Percentiles rank a stretch among this genome's conserved stretches.
Evolutionary conservation across 352 stramenopile genomes (phyloP).

Genomic region (Blastocystis hominis): DNA sequence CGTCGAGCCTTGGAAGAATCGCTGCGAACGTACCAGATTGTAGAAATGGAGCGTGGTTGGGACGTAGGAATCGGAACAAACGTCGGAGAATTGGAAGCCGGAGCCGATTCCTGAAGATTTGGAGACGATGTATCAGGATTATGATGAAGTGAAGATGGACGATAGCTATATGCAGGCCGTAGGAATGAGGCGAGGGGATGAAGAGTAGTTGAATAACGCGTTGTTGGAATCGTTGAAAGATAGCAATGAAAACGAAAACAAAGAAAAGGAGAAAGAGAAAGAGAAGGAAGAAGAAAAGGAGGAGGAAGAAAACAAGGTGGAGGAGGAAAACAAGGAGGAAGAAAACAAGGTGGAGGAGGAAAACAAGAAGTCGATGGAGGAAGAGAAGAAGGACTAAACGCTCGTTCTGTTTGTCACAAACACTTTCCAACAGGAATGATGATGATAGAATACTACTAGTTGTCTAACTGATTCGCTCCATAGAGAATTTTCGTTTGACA

Average conservation of each 20-base stretch:
- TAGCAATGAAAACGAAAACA: background rate
- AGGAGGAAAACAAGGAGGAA: background rate
- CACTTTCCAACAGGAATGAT: background rate
- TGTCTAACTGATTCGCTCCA: conserved; percentile 26
- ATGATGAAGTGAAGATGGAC: background rate
- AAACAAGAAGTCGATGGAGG: background rate
- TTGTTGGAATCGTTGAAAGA: conserved; percentile 41
- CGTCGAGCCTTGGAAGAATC: conserved; percentile 41
- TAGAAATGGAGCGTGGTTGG: background rate
- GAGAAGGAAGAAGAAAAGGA: conserved; percentile 5
- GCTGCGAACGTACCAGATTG: conserved; percentile 38
- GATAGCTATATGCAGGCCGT: conserved; percentile 7
- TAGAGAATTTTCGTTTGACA: conserved; percentile 35
- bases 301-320: background rate
- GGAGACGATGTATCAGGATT: background rate
- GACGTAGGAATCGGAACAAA: background rate
- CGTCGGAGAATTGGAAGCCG: background rate
- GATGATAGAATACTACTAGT: background rate
- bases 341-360: background rate
- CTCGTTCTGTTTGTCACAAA: conserved; percentile 29
- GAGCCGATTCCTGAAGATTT: background rate
- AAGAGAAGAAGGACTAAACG: conserved; percentile 17
- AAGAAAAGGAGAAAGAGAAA: background rate
- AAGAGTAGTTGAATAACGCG: background rate
- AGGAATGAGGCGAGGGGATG: background rate